Evolutionary conservation across 768 basidiomycete species (phyloP), one percentile per base, ranked within the genome.

Genomic region (Flagelloscypha sp.): DNA sequence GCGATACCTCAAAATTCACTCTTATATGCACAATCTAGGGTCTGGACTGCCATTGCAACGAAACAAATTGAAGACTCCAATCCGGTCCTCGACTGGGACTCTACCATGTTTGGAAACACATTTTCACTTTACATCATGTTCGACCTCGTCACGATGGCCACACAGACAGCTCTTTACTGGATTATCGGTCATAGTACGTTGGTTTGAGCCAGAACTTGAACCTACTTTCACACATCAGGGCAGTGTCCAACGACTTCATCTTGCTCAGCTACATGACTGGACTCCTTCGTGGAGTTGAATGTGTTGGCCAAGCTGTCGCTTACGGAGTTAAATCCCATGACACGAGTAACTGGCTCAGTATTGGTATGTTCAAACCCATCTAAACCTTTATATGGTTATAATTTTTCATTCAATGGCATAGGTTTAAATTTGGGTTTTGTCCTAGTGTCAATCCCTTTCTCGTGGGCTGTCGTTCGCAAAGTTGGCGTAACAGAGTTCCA

Each of bases 191-290:
- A 56, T 17, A 55, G 55, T 57, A 28, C n/a, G 52, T 38, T 16
- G 17, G 27, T 24, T 13, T 17, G 6, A 3, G 30, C 19, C 5
- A 24, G 9, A 24, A 24, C 6, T 24, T 13, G 3, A 9, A 33
- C 20, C 8, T 12, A 7, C 17, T 9, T 20, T 16, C 22, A 27
- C 8, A 18, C 7, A 13, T 24, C 3, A 21, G 16, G 20, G 3
- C 18, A 57, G 55, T 58, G 57, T 58, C 57, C 3, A 48, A 55
- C 36, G 57, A 58, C 38, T 58, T 58, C 32, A 50, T 58, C 29
- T 45, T 46, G 2, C 42, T 58, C 2, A 56, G 55, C 2, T 58
- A 58, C 36, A 58, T 58, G 57, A 58, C 57, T 10, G 56, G 56
- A 28, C 53, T 50, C 4, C 46, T 58, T 23, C 53, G 56, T 18